phyloP scores from a whole-genome alignment of 495 filamentous ascomycete genomes.

The Trichoderma orchidacearum region DNA sequence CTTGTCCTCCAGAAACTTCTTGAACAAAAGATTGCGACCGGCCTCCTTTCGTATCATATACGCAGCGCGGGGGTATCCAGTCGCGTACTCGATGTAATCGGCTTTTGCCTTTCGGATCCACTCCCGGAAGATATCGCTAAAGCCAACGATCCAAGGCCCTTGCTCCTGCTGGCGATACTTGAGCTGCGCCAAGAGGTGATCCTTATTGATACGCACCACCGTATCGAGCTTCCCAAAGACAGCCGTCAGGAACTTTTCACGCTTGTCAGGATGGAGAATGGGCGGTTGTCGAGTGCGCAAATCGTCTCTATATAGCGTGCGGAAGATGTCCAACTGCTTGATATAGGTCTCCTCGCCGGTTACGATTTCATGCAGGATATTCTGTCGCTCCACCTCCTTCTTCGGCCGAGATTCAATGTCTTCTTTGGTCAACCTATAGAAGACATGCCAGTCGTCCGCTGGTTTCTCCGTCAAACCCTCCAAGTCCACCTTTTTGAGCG shows the following conservation, averaged over 20 bases:
- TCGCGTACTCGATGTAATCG: conserved; percentile 86
- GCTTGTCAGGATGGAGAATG: conserved; percentile 61
- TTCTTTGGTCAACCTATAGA: conserved; percentile 76
- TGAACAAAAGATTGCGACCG: conserved; percentile 74
- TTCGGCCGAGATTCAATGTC: conserved; percentile 50
- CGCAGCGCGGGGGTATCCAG: conserved; percentile 70
- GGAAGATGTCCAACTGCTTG: conserved; percentile 71
- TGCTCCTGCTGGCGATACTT: conserved; percentile 97
- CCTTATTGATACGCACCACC: conserved; percentile 85
- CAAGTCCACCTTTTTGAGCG: conserved; percentile 85
- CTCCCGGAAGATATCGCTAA: conserved; percentile 95
- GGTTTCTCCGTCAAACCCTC: conserved; percentile 47
- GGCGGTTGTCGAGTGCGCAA: conserved; percentile 60
- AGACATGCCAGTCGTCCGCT: conserved; percentile 66
- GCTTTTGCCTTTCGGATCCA: conserved; percentile 92
- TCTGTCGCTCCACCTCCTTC: conserved; percentile 89
- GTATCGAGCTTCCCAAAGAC: conserved; percentile 87
- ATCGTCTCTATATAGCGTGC: conserved; percentile 74
- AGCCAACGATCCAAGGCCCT: conserved; percentile 84
- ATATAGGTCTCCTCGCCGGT: conserved; percentile 87
- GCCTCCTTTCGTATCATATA: conserved; percentile 76
- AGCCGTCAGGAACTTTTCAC: conserved; percentile 62
- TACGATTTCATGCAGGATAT: conserved; percentile 91
- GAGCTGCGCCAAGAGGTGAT: conserved; percentile 84
- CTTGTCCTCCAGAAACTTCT: conserved; percentile 67